Evolutionary conservation across 2,329 filamentous ascomycete species (phyloP).

Genomic region (Aspergillus jensenii): DNA sequence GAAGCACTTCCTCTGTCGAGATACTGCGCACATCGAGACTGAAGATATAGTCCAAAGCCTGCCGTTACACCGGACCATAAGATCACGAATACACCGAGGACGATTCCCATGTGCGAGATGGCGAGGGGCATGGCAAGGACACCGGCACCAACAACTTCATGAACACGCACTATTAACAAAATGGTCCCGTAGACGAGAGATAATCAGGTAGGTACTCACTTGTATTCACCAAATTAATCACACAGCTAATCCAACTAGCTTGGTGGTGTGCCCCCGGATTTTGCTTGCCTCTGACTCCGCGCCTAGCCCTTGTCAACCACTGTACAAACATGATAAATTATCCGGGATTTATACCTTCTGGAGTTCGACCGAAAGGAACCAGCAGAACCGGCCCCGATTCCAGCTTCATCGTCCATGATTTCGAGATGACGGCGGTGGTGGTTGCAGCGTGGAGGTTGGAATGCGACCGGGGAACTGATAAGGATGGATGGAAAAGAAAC

Average conservation of each 20-base stretch:
- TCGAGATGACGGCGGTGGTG: background rate
- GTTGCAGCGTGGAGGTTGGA: constrained; percentile 1
- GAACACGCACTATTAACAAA: constrained; percentile 13
- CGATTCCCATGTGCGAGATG: constrained; percentile 91
- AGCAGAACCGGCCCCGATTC: constrained; percentile 26
- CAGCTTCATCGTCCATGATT: constrained; percentile 36
- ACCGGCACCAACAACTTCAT: constrained; percentile 84
- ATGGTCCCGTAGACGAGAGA: background rate
- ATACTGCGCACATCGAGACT: constrained; percentile 89
- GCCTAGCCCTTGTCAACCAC: constrained; percentile 24
- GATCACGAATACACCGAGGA: constrained; percentile 79
- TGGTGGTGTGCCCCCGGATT: constrained; percentile 68
- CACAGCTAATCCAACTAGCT: constrained; percentile 85
- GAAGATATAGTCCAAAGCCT: constrained; percentile 91
- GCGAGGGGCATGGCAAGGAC: constrained; percentile 95
- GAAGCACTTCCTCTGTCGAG: constrained; percentile 84
- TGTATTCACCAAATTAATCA: constrained; percentile 94
- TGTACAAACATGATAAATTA: background rate
- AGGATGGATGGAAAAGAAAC: constrained; percentile 19
- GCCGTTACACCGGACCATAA: constrained; percentile 87
- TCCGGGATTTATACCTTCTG: constrained; percentile 28
- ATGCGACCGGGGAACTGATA: constrained; percentile 16
- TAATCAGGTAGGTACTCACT: constrained; percentile 55
- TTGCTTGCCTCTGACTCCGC: constrained; percentile 60
- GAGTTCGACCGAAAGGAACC: constrained; percentile 24